Evolutionary conservation across 148 eudicot species (phyloP), one percentile per base, ranked within the genome.

Genomic region (Rhododendron kiyosumense): DNA sequence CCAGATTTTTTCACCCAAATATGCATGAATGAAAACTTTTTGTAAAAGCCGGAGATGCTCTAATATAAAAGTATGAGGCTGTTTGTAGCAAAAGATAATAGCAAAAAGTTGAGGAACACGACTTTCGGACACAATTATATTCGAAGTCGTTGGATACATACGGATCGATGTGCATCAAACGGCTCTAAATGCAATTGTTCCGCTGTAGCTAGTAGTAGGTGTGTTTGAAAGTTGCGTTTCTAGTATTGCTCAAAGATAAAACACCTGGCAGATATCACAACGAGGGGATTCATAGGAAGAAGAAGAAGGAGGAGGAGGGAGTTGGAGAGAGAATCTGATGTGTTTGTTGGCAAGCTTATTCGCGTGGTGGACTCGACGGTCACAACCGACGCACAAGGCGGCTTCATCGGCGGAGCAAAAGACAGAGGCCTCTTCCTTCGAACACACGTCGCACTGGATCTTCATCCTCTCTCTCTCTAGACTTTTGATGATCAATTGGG

Each of bases 371-470:
- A 96, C 96, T 15, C 89, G 78, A 2, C 80, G 77, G 87, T 96
- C 98, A 43, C 98, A 96, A 7, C 79, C 88, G 22, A 87, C 85
- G 86, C 98, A 96, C 2, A 96, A 89, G 10, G 98, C 92, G 12
- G 98, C 98, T 85, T 96, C 98, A 81, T 96, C 98, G n/a, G 98
- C 95, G 30, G 91, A 86, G 89, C 98, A 96, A 83, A 91, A 96
- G 1, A 96, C 90, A 20, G 89, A n/a, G 0, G 98, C 98, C 87
- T 93, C 95, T 84, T 88, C 87, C 69, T 90, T 90, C 48, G 84
- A 90, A 88, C 98, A 96, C 38, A 93, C 98, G 87, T 94, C 98
- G 87, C 98, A 96, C 85, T 91, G 93, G 59, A 96, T 94, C 94
- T 93, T 96, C 98, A 94, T 94, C 45, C 45, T 61, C 32, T 86